A percentile compares a stretch with the other conserved stretches of the same genome.
phyloP scores from a whole-genome alignment of 768 basidiomycete genomes.

The Kwoniella newhampshirensis region DNA sequence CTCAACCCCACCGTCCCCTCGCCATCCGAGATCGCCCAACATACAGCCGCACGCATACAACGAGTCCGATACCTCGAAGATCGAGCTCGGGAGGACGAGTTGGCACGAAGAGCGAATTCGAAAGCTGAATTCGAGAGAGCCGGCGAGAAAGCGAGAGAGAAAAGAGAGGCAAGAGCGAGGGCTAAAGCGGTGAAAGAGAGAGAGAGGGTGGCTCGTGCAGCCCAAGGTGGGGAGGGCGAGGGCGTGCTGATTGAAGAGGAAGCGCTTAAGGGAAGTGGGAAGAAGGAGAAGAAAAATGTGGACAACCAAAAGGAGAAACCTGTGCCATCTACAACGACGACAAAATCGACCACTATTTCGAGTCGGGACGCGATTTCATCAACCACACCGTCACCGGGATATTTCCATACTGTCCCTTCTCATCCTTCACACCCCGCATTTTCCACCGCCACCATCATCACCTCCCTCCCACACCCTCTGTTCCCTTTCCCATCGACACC shows the following conservation, averaged over 20 bases:
- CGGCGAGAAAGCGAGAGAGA: constrained; percentile 66
- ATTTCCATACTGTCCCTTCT: constrained; percentile 37
- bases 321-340: not conserved
- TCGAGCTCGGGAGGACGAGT: constrained; percentile 59
- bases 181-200: constrained; percentile 39
- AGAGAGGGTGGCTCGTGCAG: not conserved
- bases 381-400: constrained; percentile 13
- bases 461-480: constrained; percentile 26
- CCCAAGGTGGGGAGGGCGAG: not conserved
- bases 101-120: constrained; percentile 20
- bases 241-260: constrained; percentile 9
- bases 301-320: not conserved
- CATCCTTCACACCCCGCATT: constrained; percentile 27
- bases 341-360: not conserved
- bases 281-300: not conserved
- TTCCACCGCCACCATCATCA: constrained; percentile 18
- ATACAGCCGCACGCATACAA: constrained; percentile 30
- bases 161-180: constrained; percentile 62
- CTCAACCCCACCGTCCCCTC: constrained; percentile 58
- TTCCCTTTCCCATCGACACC: constrained; percentile 34
- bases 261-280: not conserved
- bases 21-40: constrained; percentile 54
- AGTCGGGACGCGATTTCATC: not conserved
- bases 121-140: constrained; percentile 44
- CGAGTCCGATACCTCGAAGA: constrained; percentile 52